Base-by-base conservation (phyloP, 371 early-diverging fungal species). In the Rhizopus microsporus region DNA sequence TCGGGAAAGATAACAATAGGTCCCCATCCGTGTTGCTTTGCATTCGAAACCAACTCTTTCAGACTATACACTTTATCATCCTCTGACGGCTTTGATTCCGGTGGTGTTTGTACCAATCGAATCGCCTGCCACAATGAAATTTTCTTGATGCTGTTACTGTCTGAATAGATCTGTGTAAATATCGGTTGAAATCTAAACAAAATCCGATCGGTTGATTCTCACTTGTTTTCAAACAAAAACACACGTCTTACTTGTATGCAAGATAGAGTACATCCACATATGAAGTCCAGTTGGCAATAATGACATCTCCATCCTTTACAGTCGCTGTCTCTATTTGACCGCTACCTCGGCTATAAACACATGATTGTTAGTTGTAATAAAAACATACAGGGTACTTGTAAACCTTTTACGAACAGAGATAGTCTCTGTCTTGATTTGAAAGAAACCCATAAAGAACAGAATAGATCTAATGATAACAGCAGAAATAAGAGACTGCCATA, bases 1-100 rank as follows among this genome's bases (percentile, higher is more conserved):
- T 93, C 96, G 0, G 94, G 88, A 56, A 94, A 92, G 7, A 94
- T 76, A 42, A 90, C 87, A 12, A 94, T 76, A 6, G 96, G 94
- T 0, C 92, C 88, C 65, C 51, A 59, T 35, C 10, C 59, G 40
- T 10, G 65, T 71, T 37, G 65, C 51, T 13, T 82, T 75, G 43
- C 85, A 82, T 23, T 78, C 57, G 40, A 65, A 4, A 82, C 67
- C 30, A 87, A 63, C 10, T 87, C 82, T n/a, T 75, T 54, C 5
- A 89, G 53, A 1, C 75, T 62, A 34, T 68, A 60, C 5, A 83
- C 63, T 39, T 67, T 51, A n/a, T 54, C 44, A 7, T 43, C 33
- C 2, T 29, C 17, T 1, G 38, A 31, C 12, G 60, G 53, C 16
- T n/a, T 43, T 8, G 51, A 50, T 16, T 32, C 49, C 38, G 60